These are phyloP conservation scores for Penicillium arizonense DNA, from an alignment of 495 filamentous ascomycete genomes.

Conservation along the genomic window DNA sequence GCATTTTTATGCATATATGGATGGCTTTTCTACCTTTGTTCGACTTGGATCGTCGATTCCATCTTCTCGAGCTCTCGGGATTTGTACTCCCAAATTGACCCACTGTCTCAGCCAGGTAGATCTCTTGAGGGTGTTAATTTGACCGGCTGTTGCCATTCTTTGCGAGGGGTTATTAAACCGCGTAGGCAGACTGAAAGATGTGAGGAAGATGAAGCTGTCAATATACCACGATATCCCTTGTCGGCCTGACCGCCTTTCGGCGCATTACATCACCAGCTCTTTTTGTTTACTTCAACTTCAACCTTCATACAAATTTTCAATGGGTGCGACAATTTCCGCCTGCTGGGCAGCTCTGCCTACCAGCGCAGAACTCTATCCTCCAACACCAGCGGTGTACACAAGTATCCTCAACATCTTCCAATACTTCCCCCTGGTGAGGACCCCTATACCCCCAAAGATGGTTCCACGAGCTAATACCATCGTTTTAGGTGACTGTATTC, in stretches of 20 bases:
- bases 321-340: slow-evolving; percentile 29
- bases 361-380: slow-evolving; percentile 43
- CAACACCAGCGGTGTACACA: slow-evolving; percentile 48
- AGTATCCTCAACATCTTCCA: slow-evolving; percentile 49
- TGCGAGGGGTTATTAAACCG: no score
- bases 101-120: no score
- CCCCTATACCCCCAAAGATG: neutral
- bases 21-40: no score
- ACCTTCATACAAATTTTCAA: neutral
- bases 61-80: no score
- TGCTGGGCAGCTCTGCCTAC: slow-evolving; percentile 19
- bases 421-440: slow-evolving; percentile 46
- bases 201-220: no score
- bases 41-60: no score
- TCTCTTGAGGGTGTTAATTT: no score
- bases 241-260: neutral
- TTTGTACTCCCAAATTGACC: no score
- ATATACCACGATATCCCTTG: neutral
- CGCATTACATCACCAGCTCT: neutral
- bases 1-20: no score
- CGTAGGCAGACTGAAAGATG: no score
- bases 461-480: neutral
- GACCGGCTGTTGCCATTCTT: no score
- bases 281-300: slow-evolving; percentile 1
- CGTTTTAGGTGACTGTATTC: slow-evolving; percentile 48